Base-by-base conservation (phyloP, 257 asterid genomes). In the Thymus mandschuricus region DNA sequence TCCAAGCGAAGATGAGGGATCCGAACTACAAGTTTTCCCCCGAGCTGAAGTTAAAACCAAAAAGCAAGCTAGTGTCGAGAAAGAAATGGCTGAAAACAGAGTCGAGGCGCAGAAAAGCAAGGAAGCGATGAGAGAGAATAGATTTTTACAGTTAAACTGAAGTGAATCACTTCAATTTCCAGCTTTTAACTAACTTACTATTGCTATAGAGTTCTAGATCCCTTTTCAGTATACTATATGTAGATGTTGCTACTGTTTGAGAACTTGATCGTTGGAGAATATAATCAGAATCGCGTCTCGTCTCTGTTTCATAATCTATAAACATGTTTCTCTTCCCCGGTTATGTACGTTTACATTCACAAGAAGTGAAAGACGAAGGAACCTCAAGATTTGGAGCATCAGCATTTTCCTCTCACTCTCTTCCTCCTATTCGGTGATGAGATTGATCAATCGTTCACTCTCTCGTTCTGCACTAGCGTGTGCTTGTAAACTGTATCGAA, bases 1-100 rank as follows among this genome's bases (percentile, higher is more conserved):
- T 94, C 59, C 98, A 94, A 75, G 90, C 97, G 40, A 86, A 84
- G 38, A 94, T 91, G 99, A 85, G 97, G 77, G 98, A 94, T 81
- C 97, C 97, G 2, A 88, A 85, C 79, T 94, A 84, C 74, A 85
- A 88, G 79, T 94, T 86, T 75, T 89, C 96, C 0, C 97, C 97
- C 9, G 97, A 86, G 86, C 10, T 89, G 66, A 94, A 91, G 85
- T 69, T 94, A 41, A 94, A 89, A 78, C 99, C 96, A 11, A 94
- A 89, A 84, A 89, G 88, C 83, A 88, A 83, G 87, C 72, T 87
- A 62, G 97, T 94, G 1, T 84, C 86, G 0, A 85, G 92, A 74
- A 89, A 85, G 86, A 91, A 86, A 76, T 94, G 88, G 86, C 95
- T 86, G 87, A 94, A 94, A 78, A 72, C 97, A 8, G 85, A 94